These are phyloP conservation scores for Haplographium delicatum DNA, from an alignment of 495 filamentous ascomycete genomes.

Conservation along the genomic window DNA sequence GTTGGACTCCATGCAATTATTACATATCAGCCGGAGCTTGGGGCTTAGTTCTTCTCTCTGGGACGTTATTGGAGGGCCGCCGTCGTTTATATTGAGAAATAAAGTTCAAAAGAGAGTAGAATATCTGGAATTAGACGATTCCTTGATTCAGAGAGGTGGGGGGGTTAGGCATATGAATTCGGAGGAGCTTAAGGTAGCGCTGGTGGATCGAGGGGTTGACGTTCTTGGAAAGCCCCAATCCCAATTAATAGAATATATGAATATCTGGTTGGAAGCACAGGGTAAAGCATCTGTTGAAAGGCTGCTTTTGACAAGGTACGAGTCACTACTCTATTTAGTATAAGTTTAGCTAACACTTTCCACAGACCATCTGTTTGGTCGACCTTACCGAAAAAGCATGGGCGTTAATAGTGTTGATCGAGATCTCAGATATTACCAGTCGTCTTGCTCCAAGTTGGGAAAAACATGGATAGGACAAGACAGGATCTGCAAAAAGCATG, in stretches of 20 bases:
- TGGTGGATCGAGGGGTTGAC: conserved; percentile 45
- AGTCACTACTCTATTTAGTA: neutral
- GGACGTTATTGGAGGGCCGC: conserved; percentile 37
- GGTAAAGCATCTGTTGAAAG: conserved; percentile 20
- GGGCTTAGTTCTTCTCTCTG: conserved; percentile 40
- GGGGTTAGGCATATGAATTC: conserved; percentile 44
- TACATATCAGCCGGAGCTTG: conserved; percentile 31
- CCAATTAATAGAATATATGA: conserved; percentile 17
- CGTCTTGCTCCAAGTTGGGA: no score
- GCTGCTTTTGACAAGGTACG: conserved; percentile 24
- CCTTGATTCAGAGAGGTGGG: conserved; percentile 45
- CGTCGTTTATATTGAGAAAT: conserved; percentile 34
- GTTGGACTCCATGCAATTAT: conserved; percentile 24
- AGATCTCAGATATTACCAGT: no score
- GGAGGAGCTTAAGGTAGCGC: conserved; percentile 52
- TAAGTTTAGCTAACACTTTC: neutral
- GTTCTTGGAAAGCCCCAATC: conserved; percentile 28
- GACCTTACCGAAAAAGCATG: neutral
- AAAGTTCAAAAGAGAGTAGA: conserved; percentile 38
- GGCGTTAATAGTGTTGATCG: neutral
- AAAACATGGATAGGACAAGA: no score
- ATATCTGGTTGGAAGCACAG: conserved; percentile 27
- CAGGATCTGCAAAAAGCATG: no score
- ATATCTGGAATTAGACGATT: conserved; percentile 57
- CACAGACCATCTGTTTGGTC: conserved; percentile 24